phyloP scores from a whole-genome alignment of 2,329 filamentous ascomycete genomes.

The Zasmidium cellare region DNA sequence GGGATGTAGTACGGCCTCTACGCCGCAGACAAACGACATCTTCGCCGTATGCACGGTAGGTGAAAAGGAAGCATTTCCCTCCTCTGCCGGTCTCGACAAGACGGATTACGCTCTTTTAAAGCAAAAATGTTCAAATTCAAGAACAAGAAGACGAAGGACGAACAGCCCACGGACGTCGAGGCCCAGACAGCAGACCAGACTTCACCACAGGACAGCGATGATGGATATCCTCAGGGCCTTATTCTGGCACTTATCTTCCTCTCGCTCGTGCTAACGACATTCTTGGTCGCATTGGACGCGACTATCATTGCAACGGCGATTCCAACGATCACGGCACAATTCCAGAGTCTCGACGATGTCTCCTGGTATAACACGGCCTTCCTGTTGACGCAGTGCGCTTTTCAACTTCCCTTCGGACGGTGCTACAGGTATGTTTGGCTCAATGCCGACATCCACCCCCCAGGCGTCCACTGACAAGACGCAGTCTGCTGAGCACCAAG shows the following conservation, averaged over 20 bases:
- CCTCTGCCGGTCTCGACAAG: not conserved
- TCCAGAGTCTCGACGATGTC: slow-evolving; percentile 36
- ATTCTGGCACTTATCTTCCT: not conserved
- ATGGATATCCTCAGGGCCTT: not conserved
- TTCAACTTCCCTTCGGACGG: slow-evolving; percentile 46
- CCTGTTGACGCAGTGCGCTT: slow-evolving; percentile 41
- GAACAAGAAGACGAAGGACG: not conserved
- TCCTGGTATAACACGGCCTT: slow-evolving; percentile 35
- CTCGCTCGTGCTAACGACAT: not conserved
- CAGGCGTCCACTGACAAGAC: not conserved
- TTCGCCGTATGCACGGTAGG: not conserved
- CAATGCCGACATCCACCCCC: not conserved
- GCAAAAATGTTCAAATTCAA: not conserved
- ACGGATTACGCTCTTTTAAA: no score
- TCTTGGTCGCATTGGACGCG: slow-evolving; percentile 2
- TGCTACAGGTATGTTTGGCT: slow-evolving; percentile 28
- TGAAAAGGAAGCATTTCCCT: not conserved
- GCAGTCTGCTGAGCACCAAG: slow-evolving; percentile 43
- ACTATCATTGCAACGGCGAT: slow-evolving; percentile 34
- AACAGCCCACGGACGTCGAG: not conserved
- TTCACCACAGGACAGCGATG: not conserved
- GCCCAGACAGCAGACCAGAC: not conserved
- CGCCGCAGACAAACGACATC: not conserved
- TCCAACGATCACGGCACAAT: slow-evolving; percentile 37
- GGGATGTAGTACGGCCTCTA: not conserved